phyloP scores from a whole-genome alignment of 345 rosid genomes.

The Arabis alpina region DNA sequence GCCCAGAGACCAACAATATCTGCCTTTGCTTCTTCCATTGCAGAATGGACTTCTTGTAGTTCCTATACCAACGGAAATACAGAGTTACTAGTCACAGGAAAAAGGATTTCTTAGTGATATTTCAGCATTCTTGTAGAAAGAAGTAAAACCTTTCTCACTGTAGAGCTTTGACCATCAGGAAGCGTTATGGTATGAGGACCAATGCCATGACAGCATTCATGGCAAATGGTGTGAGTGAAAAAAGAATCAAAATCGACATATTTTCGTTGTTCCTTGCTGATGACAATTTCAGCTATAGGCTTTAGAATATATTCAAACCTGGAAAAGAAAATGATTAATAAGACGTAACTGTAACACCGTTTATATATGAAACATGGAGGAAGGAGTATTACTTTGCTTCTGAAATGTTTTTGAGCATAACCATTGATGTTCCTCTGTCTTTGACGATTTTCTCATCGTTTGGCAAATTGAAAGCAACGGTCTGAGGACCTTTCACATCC shows the following conservation, averaged over 20 bases:
- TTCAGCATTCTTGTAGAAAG: constrained; percentile 18
- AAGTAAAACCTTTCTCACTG: constrained; percentile 78
- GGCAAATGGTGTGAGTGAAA: constrained; percentile 92
- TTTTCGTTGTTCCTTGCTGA: constrained; percentile 65
- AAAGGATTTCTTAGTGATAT: not conserved
- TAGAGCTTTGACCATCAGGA: constrained; percentile 81
- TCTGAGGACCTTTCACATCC: constrained; percentile 98
- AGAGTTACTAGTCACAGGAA: too few species aligned
- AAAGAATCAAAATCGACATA: constrained; percentile 95
- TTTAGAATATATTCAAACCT: constrained; percentile 87
- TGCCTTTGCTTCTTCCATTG: constrained; percentile 96
- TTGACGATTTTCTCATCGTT: constrained; percentile 91
- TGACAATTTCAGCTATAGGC: constrained; percentile 77
- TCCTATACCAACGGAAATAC: constrained; percentile 54
- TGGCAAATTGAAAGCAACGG: constrained; percentile 94
- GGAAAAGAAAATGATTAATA: constrained; percentile 28
- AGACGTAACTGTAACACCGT: constrained; percentile 23
- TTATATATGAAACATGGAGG: constrained; percentile 13
- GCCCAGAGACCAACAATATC: constrained; percentile 99
- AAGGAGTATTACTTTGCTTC: constrained; percentile 74
- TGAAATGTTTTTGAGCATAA: constrained; percentile 86
- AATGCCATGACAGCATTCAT: constrained; percentile 96
- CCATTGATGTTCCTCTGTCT: constrained; percentile 96
- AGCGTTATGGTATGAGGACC: constrained; percentile 93
- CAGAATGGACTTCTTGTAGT: constrained; percentile 87